Percentiles rank a stretch among this genome's conserved stretches.
phyloP scores from a whole-genome alignment of 345 rosid genomes.

The Toxicodendron radicans region DNA sequence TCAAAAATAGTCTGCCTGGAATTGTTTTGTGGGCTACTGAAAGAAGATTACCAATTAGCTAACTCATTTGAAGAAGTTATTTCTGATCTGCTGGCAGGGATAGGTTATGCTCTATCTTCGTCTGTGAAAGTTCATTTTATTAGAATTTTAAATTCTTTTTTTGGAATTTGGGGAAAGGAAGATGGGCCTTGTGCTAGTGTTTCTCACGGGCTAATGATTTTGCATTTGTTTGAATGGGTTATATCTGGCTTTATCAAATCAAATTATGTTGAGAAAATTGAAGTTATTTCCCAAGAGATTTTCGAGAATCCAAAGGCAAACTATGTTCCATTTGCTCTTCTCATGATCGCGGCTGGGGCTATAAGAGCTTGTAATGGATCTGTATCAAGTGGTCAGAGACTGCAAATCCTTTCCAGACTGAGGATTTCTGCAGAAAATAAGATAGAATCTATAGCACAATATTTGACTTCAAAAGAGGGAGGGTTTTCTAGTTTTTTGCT shows the following conservation, averaged over 20 bases:
- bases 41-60: conserved; percentile 44
- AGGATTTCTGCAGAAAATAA: conserved; percentile 58
- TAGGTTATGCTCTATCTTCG: conserved; percentile 77
- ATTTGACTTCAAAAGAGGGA: conserved; percentile 42
- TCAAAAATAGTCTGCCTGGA: conserved; percentile 57
- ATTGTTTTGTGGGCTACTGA: conserved; percentile 57
- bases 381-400: conserved; percentile 34
- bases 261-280: conserved; percentile 43
- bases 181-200: conserved; percentile 52
- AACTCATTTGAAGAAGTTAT: conserved; percentile 37
- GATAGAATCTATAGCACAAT: conserved; percentile 45
- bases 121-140: conserved; percentile 41
- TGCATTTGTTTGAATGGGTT: conserved; percentile 88
- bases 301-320: conserved; percentile 45
- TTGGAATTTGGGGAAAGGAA: conserved; percentile 63
- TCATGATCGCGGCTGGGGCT: conserved; percentile 78
- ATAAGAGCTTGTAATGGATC: conserved; percentile 61
- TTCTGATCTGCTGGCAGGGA: conserved; percentile 72
- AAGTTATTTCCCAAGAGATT: conserved; percentile 34
- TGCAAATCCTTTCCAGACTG: conserved; percentile 43
- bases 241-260: conserved; percentile 58
- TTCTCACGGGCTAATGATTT: conserved; percentile 67
- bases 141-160: conserved; percentile 51
- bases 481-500: conserved; percentile 37
- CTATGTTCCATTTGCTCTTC: conserved; percentile 48